Evolutionary conservation across 805 yeast species (phyloP), one percentile per base, ranked within the genome.

Genomic region (Monosporozyma yasuniensis): DNA sequence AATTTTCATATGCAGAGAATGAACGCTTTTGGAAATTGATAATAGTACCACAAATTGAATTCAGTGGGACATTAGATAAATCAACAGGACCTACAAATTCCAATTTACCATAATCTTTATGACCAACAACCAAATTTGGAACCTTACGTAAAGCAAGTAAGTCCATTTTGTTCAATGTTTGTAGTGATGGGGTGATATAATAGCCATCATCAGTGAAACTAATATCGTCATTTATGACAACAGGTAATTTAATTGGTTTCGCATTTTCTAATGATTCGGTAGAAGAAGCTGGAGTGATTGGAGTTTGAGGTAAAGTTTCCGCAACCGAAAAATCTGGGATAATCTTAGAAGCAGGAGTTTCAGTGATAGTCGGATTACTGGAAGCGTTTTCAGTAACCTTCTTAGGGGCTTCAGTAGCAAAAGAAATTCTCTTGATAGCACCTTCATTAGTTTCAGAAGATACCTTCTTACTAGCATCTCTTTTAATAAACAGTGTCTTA

Each of bases 51-150:
- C 87, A 76, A 30, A 86, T 77, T 43, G 80, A 77, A 14, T 82
- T 76, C 50, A 80, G 65, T 2, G 84, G 75, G 56, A 83, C 73
- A 3, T 79, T 68, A 0, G 95, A 79, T 55, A 93, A 73, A 66
- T 93, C 97, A 44, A 93, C 95, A 0, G 96, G 95, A 48, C 76
- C 72, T 47, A 80, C 63, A 64, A 90, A 93, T 61, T 82, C 84
- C 46, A 93, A 76, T 48, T 78, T 72, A 44, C 99, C 99, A 60
- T 72, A 80, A 8, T 69, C 68, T 53, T 76, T 76, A 55, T 93
- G 82, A 4, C 98, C 99, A 52, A 93, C 79, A 14, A 76, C 76
- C 63, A 90, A 81, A 48, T 80, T 73, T 16, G 73, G 58, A 22
- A 93, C 84, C 5, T 75, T 60, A 49, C 84, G 79, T 46, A 88